Evolutionary conservation across 73 alveolate genomes (phyloP), one percentile per base, ranked within the genome.

Genomic region (Tetrahymena thermophila): DNA sequence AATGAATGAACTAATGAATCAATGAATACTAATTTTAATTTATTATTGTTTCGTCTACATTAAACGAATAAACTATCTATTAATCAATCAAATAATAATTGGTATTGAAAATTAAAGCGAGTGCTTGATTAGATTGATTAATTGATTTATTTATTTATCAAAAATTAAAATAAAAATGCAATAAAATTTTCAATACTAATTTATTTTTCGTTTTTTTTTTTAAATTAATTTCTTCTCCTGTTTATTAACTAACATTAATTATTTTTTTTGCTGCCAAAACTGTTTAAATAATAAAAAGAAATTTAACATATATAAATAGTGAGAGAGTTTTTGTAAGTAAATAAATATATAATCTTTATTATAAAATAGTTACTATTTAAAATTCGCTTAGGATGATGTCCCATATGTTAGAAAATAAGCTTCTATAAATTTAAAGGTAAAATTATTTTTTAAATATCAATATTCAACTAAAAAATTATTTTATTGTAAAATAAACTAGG

Each of bases 351-450:
- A 71, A 19, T 25, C 17, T 34, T 31, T 71, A 19, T 23, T 71
- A n/a, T 71, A 31, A 11, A 35, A 85, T 42, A 89, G 94, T 89
- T 85, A 85, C 84, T 85, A 43, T n/a, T 35, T 44, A 17, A 95
- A 89, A 35, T 84, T 95, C 28, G 35, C 97, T 35, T 38, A 95
- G n/a, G 97, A 95, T 37, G 85, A 43, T 34, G 94, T 95, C 23
- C 97, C 97, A 23, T 56, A 85, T 55, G 95, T 95, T 25, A 95
- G 97, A 89, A 95, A 95, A 44, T 84, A 84, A 56, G 40, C 94
- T 35, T 95, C 97, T 10, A 95, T 95, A n/a, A 40, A 95, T 85
- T 85, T 95, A 42, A 56, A 43, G 50, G 97, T 95, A 95, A 50
- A 31, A 50, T 23, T 95, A 40, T 34, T 35, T 58, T 21, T 19